phyloP scores from a whole-genome alignment of 441 rosid species.

The Capsella rubella region DNA sequence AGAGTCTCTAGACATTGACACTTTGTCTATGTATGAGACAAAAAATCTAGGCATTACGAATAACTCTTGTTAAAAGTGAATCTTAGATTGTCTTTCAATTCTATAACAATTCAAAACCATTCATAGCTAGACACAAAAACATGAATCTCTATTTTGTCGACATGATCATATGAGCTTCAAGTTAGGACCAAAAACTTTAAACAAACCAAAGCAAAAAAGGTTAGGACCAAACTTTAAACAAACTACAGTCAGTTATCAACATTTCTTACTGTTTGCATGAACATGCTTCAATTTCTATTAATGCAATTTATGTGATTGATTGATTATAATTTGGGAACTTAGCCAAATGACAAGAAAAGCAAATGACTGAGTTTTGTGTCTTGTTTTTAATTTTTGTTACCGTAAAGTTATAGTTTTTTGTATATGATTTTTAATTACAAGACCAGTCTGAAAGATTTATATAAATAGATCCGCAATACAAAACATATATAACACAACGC shows the following conservation, averaged over 20 bases:
- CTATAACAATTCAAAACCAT: slow-evolving; percentile 38
- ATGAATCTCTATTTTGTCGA: slow-evolving; percentile 38
- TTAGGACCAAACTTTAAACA: too few species aligned
- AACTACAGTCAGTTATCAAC: neutral
- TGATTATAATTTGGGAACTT: slow-evolving; percentile 9
- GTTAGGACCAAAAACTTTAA: neutral
- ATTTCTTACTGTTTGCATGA: neutral
- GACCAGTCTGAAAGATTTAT: neutral
- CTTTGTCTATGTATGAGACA: slow-evolving; percentile 27
- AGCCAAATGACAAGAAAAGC: neutral
- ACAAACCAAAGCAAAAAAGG: too few species aligned
- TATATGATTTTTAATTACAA: neutral
- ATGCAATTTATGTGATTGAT: neutral
- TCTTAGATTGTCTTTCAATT: slow-evolving; percentile 28
- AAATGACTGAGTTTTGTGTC: neutral
- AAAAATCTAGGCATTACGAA: slow-evolving; percentile 31
- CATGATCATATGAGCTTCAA: slow-evolving; percentile 15
- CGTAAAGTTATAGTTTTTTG: neutral
- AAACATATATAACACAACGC: neutral
- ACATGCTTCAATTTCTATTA: neutral
- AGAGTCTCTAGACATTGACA: slow-evolving; percentile 30
- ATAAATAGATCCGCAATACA: neutral
- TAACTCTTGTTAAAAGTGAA: slow-evolving; percentile 35
- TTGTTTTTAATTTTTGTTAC: neutral
- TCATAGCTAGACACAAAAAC: slow-evolving; percentile 40